Base-by-base conservation (phyloP, 179 eudicot genomes). In the Silene coronaria region DNA sequence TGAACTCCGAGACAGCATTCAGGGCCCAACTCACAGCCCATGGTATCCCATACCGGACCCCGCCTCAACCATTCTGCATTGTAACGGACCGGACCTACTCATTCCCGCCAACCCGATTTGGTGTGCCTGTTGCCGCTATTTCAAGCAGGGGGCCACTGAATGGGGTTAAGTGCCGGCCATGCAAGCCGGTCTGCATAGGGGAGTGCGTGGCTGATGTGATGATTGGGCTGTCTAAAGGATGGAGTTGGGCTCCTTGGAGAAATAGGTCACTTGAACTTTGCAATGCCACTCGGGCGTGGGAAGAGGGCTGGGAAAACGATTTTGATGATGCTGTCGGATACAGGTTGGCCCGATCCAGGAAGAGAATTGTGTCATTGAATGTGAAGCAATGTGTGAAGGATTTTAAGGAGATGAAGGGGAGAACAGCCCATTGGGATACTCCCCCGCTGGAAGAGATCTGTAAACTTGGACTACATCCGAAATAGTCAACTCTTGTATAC, bases 151-250 rank as follows among this genome's bases (percentile, higher is more conserved):
- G 99, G 17, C 97, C 95, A 0, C 77, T 95, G 6, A 95, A 85
- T 13, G 99, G 99, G 38, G 91, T 87, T 53, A 95, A 95, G 74
- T 92, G 99, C 79, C 80, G 97, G 87, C 97, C 97, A 16, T 92
- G 99, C 71, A 82, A 28, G 75, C 84, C 89, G 0, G 81, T 72
- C 0, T 92, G 97, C 71, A 64, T 38, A 0, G 93, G 91, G 30
- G 2, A 45, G 5, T 89, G 97, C 23, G 91, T 86, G 53, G 90
- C 74, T 32, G 76, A 69, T 0, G 85, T 85, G 23, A 91, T 92
- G 95, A 16, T 0, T 13, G 53, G 72, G 77, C 79, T 95, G 17
- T 22, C 81, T 6, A 70, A 62, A 73, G 84, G 89, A n/a, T 95
- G 97, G 99, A 91, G 99, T 73, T 87, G 97, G 96, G 84, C 89